Conservation (phyloP, 1,284 basidiomycete species). For the Cryptococcus sp. region DNA sequence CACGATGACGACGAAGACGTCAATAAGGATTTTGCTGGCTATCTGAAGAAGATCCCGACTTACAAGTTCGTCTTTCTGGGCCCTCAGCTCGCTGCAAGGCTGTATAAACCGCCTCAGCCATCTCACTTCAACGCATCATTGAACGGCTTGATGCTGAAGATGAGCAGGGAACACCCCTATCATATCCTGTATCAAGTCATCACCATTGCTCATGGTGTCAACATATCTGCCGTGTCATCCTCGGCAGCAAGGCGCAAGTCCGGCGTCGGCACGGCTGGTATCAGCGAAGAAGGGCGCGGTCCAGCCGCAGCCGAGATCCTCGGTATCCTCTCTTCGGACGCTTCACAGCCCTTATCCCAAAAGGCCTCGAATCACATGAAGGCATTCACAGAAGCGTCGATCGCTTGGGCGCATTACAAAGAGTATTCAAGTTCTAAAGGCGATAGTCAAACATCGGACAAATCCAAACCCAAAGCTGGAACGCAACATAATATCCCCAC, state of each 20-base stretch:
- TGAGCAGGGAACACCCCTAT: constrained; percentile 90
- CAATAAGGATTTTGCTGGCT: constrained; percentile 56
- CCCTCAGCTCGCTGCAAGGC: constrained; percentile 87
- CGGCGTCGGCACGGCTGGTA: constrained; percentile 1
- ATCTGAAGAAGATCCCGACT: constrained; percentile 65
- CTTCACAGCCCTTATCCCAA: constrained; percentile 50
- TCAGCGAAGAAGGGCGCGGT: constrained; percentile 58
- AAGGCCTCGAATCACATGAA: constrained; percentile 63
- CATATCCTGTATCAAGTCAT: constrained; percentile 90
- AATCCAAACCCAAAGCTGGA: constrained; percentile 17
- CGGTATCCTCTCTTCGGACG: constrained; percentile 68
- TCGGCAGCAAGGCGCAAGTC: constrained; percentile 10
- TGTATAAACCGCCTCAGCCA: constrained; percentile 59
- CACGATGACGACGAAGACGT: constrained; percentile 61
- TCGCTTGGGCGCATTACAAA: constrained; percentile 64
- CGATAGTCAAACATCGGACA: constrained; percentile 3
- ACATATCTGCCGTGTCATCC: neutral
- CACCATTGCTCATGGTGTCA: constrained; percentile 56
- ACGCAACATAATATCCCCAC: constrained; percentile 6
- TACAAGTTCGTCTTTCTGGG: constrained; percentile 87
- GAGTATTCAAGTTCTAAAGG: constrained; percentile 12
- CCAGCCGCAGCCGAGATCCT: constrained; percentile 72
- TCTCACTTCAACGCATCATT: constrained; percentile 66
- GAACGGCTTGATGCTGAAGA: constrained; percentile 67
- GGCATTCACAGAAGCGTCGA: constrained; percentile 68